Base-by-base conservation (phyloP, 1,139 yeast genomes). In the Insectozyma bohioensis region DNA sequence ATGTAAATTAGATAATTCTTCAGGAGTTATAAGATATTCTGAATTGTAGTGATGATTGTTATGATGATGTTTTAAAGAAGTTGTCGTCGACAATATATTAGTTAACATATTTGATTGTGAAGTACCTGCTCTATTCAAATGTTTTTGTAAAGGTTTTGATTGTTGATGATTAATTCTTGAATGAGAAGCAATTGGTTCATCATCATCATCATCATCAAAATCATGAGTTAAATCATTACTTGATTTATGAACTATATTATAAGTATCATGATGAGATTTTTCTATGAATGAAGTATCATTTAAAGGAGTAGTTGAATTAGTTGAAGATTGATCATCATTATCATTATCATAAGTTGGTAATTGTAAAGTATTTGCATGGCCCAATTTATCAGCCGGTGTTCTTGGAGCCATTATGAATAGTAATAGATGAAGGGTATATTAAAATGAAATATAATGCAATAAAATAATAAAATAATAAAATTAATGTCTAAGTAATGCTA, bases 1-100 rank as follows among this genome's bases (percentile, higher is more conserved):
- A 44, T 75, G 80, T 15, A 76, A 54, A 10, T 48, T 57, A 13
- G 66, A 52, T 29, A 75, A 52, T 15, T 67, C 58, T 1, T 54
- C 52, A 0, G 60, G 51, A 2, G 56, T 36, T 7, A 58, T 39
- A 9, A 12, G 24, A 26, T 30, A 32, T 6, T 27, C 23, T 14
- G 19, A 12, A n/a, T 11, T 4, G 12, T 14, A 6, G 13, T 24
- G 27, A 12, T 24, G 28, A 25, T 9, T 16, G 10, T 28, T 13
- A 7, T 12, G 8, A 9, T 26, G 34, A 11, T 21, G 26, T 17
- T 18, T 24, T 3, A 8, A 5, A 5, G 24, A 11, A 6, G 34
- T 16, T 13, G 35, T 26, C 5, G 30, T 18, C 7, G 41, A 34
- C 12, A 40, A 18, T 20, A 27, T 36, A 2, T 39, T 22, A 3